Conservation (phyloP, 352 stramenopile species). For the Globisporangium sylvaticum region DNA sequence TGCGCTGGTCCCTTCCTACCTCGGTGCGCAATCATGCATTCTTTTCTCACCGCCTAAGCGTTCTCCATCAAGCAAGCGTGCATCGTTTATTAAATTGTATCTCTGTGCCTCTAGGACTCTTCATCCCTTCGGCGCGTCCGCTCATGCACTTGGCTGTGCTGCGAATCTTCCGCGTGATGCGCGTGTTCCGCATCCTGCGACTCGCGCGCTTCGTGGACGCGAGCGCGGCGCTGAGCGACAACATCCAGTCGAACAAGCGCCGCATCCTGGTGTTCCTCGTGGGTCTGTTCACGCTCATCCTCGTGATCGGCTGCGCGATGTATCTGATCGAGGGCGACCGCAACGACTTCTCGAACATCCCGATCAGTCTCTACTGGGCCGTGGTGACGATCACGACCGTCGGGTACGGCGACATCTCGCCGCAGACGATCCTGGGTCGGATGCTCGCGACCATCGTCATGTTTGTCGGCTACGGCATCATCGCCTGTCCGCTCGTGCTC, state of each 20-base stretch:
- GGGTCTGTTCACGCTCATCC: constrained; percentile 65
- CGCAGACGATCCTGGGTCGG: constrained; percentile 71
- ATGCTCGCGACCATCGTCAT: constrained; percentile 83
- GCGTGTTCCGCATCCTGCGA: constrained; percentile 71
- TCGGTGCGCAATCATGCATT: constrained; percentile 30
- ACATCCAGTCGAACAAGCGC: constrained; percentile 76
- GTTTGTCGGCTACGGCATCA: constrained; percentile 86
- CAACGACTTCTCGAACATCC: constrained; percentile 79
- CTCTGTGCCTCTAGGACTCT: constrained; percentile 24
- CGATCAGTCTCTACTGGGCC: constrained; percentile 85
- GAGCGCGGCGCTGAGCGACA: constrained; percentile 63
- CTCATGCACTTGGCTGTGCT: constrained; percentile 73
- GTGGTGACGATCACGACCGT: constrained; percentile 88
- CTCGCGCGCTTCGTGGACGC: constrained; percentile 73
- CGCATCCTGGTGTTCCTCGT: constrained; percentile 77
- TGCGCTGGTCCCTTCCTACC: constrained; percentile 74
- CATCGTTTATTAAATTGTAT: neutral
- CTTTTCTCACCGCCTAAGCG: neutral
- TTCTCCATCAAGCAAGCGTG: neutral
- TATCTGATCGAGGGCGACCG: constrained; percentile 78
- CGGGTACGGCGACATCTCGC: constrained; percentile 83
- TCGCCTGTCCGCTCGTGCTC: constrained; percentile 76
- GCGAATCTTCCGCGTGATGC: constrained; percentile 76
- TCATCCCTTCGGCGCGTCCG: constrained; percentile 55
- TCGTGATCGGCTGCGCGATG: constrained; percentile 80